Base-by-base conservation (phyloP, 148 eudicot species). In the Camellia lanceoleosa region DNA sequence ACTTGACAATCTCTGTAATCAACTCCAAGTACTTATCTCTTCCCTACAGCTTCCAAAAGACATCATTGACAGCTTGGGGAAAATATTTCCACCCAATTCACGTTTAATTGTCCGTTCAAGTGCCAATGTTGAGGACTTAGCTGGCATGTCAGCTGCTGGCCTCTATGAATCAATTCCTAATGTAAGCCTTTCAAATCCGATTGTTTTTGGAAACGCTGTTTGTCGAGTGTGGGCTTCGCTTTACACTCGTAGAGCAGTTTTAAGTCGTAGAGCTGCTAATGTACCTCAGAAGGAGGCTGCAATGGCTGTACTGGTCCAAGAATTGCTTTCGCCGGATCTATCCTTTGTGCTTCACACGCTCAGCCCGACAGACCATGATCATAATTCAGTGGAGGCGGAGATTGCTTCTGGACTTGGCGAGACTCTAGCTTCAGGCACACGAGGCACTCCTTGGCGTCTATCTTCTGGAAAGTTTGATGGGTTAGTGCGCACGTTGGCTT, bases 81-180 rank as follows among this genome's bases (percentile, higher is more conserved):
- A 83, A 64, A 47, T 77, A 42, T 95, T 95, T 83, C 87, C 91
- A 1, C 77, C 71, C 47, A 81, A 84, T 61, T 80, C 90, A 1
- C 87, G 90, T 42, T 72, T 95, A 76, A 93, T 93, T 67, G 99
- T 95, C 60, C 97, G 99, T 54, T 95, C 99, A 7, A 95, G 99
- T 76, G 99, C 97, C 16, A 95, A 95, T 80, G 98, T 95, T 0
- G 99, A 95, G 87, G 99, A 95, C 82, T 88, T 95, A 72, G 97
- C 97, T 19, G 97, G 97, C 76, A 93, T 93, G 97, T 95, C 99
- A 16, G 99, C 99, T 46, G 99, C 99, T 30, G 99, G 99, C 20
- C 92, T 95, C 3, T 95, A 95, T 23, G 99, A 95, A 11, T 95
- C 99, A 2, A 89, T 95, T 47, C 97, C 99, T 16, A 95, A 95